These are phyloP conservation scores for Fonsecaea erecta DNA, from an alignment of 2,329 filamentous ascomycete species.

Conservation along the genomic window DNA sequence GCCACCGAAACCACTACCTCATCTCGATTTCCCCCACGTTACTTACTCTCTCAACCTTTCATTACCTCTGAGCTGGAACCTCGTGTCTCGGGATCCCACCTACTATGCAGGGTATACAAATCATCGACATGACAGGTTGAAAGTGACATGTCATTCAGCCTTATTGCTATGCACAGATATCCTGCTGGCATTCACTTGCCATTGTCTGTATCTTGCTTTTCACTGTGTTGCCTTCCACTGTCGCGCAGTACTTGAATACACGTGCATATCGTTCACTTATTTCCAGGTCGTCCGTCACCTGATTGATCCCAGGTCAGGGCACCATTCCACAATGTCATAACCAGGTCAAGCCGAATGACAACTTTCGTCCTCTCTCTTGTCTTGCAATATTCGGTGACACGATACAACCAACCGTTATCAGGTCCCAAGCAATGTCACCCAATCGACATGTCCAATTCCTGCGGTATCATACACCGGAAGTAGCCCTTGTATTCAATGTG, in stretches of 20 bases:
- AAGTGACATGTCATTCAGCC: slow-evolving; percentile 7
- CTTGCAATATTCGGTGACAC: slow-evolving; percentile 31
- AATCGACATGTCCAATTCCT: slow-evolving; percentile 26
- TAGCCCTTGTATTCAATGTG: slow-evolving; percentile 2
- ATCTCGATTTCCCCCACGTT: no score
- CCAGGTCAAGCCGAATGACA: slow-evolving; percentile 16
- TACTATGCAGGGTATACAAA: background rate
- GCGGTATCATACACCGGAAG: slow-evolving; percentile 22
- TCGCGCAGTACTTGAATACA: slow-evolving; percentile 22
- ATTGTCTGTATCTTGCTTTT: slow-evolving; percentile 22
- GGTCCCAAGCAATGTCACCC: slow-evolving; percentile 23
- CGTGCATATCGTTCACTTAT: slow-evolving; percentile 13
- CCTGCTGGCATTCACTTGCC: slow-evolving; percentile 14
- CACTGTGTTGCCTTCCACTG: slow-evolving; percentile 20
- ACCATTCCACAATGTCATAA: slow-evolving; percentile 19
- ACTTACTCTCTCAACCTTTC: background rate
- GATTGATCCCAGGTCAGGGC: slow-evolving; percentile 1
- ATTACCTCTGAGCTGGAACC: background rate
- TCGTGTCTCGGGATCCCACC: background rate
- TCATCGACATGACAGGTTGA: background rate
- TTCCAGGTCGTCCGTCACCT: slow-evolving; percentile 5
- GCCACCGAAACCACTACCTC: slow-evolving; percentile 4
- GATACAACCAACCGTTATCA: slow-evolving; percentile 26
- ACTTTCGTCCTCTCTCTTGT: slow-evolving; percentile 4
- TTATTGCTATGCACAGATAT: slow-evolving; percentile 25